These are phyloP conservation scores for Micractinium sp. DNA, from an alignment of 139 green algal genomes.

Conservation along the genomic window DNA sequence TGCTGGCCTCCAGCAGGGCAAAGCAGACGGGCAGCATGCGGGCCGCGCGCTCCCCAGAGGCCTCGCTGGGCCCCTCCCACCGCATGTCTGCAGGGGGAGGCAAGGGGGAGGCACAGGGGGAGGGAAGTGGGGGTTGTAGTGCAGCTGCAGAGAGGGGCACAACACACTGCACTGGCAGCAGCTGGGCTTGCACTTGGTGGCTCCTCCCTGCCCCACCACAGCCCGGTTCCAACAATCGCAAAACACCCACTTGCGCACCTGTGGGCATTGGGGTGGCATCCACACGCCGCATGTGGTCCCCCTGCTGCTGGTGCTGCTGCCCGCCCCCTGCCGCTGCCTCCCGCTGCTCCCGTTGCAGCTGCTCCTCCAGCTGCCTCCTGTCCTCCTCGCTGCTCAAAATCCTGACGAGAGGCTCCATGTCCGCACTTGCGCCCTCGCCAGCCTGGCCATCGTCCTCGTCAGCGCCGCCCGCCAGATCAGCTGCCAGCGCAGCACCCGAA, in stretches of 20 bases:
- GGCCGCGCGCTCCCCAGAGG: slow-evolving; percentile 47
- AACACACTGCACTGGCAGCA: not conserved
- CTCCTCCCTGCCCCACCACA: not conserved
- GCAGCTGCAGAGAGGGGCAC: not conserved
- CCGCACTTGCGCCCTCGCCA: not conserved
- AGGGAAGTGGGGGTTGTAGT: not conserved
- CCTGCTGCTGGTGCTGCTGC: slow-evolving; percentile 8
- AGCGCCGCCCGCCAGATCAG: not conserved
- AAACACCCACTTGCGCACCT: not conserved
- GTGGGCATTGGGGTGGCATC: not conserved
- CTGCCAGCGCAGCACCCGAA: slow-evolving; percentile 19
- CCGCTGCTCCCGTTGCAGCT: not conserved
- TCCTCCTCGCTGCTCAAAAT: slow-evolving; percentile 32
- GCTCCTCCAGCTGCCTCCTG: slow-evolving; percentile 17
- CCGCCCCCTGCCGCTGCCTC: slow-evolving; percentile 12
- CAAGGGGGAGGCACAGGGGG: not conserved
- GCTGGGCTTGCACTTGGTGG: not conserved
- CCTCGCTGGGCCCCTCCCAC: slow-evolving; percentile 21
- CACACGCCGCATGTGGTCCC: not conserved
- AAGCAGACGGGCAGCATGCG: slow-evolving; percentile 59
- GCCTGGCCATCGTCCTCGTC: not conserved
- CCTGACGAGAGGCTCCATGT: slow-evolving; percentile 4
- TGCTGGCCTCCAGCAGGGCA: slow-evolving; percentile 52
- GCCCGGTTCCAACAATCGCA: not conserved
- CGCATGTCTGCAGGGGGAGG: slow-evolving; percentile 14